Percentiles rank a stretch among this genome's conserved stretches.
These are phyloP conservation scores for Streptanthus diversifolius DNA, from an alignment of 345 rosid genomes.

Conservation along the genomic window DNA sequence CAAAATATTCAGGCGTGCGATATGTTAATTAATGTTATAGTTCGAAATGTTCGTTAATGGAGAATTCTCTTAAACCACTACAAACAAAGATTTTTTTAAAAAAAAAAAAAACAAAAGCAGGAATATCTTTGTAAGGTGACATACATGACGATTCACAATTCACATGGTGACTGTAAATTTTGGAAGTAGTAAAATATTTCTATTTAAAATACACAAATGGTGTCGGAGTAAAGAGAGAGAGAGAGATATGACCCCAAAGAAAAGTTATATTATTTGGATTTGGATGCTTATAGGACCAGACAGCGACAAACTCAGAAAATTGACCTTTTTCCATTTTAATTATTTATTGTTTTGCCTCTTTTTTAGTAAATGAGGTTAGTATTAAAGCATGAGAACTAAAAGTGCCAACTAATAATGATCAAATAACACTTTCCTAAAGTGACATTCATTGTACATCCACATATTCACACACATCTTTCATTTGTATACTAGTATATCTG, in stretches of 20 bases:
- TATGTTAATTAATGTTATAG: neutral
- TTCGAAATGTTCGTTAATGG: neutral
- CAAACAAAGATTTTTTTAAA: no score
- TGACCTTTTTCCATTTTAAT: conserved; percentile 17
- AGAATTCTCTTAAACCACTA: neutral
- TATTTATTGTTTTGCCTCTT: neutral
- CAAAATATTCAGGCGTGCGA: neutral
- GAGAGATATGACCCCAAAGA: neutral
- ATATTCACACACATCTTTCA: neutral
- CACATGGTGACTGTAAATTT: conserved; percentile 23
- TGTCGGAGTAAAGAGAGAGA: conserved; percentile 9
- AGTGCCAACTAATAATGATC: neutral
- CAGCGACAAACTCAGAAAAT: conserved; percentile 32
- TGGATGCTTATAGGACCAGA: conserved; percentile 22
- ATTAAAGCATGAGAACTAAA: neutral
- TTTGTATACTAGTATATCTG: no score
- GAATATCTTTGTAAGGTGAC: conserved; percentile 4
- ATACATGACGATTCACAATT: conserved; percentile 19
- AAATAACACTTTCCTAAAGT: neutral
- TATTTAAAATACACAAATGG: neutral
- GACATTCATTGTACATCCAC: neutral
- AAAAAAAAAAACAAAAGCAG: neutral
- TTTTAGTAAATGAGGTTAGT: conserved; percentile 5
- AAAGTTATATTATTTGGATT: conserved; percentile 11
- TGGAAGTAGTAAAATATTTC: conserved; percentile 14